phyloP scores from a whole-genome alignment of 768 basidiomycete species.

The Panus rudis region DNA sequence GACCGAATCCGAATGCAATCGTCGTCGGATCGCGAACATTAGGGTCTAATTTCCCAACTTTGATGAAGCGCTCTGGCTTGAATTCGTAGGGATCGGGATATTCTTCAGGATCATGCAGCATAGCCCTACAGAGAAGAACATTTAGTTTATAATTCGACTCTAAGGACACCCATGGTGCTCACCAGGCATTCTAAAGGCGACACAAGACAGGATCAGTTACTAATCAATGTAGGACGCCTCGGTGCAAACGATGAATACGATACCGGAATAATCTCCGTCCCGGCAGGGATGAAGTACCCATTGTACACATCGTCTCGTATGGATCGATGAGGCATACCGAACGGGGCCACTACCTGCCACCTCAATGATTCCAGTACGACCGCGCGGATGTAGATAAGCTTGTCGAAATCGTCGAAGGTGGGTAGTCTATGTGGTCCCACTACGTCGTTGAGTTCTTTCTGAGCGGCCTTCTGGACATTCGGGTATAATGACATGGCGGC shows the following conservation, averaged over 20 bases:
- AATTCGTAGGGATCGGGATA: constrained; percentile 5
- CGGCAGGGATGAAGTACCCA: not conserved
- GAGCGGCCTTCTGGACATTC: constrained; percentile 23
- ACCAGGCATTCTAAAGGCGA: constrained; percentile 1
- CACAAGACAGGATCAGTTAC: too few relatives aligned
- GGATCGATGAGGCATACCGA: constrained; percentile 10
- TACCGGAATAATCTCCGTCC: not conserved
- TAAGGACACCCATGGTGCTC: not conserved
- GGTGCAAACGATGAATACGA: too few relatives aligned
- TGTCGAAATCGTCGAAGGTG: constrained; percentile 15
- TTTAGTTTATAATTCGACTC: too few relatives aligned
- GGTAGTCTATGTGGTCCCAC: constrained; percentile 23
- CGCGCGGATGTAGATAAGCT: constrained; percentile 21
- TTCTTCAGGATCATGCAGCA: constrained; percentile 3
- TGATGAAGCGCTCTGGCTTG: constrained; percentile 10
- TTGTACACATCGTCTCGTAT: not conserved
- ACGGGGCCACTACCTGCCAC: constrained; percentile 24
- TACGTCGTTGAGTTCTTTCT: constrained; percentile 25
- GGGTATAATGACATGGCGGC: constrained; percentile 27
- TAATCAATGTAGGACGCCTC: too few relatives aligned
- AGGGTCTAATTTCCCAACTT: constrained; percentile 2
- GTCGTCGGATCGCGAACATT: constrained; percentile 5
- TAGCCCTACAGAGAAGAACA: constrained; percentile 4
- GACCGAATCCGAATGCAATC: constrained; percentile 13
- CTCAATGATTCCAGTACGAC: constrained; percentile 21